phyloP scores from a whole-genome alignment of 148 eudicot genomes.

The Talinum fruticosum region DNA sequence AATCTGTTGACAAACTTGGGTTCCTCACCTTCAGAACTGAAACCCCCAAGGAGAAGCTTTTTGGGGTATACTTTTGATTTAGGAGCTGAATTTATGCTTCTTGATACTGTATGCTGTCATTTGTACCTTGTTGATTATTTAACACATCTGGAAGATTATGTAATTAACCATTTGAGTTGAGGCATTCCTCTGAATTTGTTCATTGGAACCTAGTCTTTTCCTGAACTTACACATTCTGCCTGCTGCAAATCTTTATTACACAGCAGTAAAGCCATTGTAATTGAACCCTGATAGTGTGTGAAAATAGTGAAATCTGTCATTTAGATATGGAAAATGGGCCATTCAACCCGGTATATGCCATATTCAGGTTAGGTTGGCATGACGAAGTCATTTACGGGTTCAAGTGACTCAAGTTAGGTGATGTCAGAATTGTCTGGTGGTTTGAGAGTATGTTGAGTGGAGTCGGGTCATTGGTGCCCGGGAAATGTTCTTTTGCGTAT shows the following conservation, averaged over 20 bases:
- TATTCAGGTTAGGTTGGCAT: not conserved
- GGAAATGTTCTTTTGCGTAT: no score
- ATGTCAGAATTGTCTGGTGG: not conserved
- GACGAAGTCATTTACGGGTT: not conserved
- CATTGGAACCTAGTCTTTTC: not conserved
- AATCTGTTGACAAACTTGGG: not conserved
- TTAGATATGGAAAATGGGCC: not conserved
- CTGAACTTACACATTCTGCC: not conserved
- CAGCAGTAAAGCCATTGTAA: not conserved
- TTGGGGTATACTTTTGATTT: conserved; percentile 23
- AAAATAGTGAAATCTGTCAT: not conserved
- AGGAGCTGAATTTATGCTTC: conserved; percentile 3
- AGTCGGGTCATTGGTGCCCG: no score
- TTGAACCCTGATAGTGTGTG: not conserved
- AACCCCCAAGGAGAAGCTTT: conserved; percentile 22
- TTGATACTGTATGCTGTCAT: conserved; percentile 6
- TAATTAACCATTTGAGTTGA: not conserved
- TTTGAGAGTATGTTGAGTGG: not conserved
- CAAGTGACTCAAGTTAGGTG: not conserved
- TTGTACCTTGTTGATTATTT: not conserved
- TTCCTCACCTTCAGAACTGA: conserved; percentile 5
- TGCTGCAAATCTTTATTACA: not conserved
- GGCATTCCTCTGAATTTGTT: not conserved
- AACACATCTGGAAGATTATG: not conserved
- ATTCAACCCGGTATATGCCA: not conserved